phyloP scores from a whole-genome alignment of 2,329 filamentous ascomycete species.

The Fusarium temperatum region DNA sequence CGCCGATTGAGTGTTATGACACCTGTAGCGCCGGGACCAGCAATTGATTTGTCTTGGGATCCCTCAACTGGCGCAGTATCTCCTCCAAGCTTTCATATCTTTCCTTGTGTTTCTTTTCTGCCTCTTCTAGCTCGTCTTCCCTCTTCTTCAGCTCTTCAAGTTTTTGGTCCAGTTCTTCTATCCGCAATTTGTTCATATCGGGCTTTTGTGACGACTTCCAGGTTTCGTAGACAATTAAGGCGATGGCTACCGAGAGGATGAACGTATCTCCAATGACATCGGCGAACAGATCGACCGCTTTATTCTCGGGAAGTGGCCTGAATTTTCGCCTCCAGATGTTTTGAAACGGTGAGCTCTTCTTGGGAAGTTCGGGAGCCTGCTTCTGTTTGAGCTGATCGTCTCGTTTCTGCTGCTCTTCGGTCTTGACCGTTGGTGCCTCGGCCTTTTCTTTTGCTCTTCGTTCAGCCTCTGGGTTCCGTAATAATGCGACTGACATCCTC shows the following conservation, averaged over 20 bases:
- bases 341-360: slow-evolving; percentile 48
- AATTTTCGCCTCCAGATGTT: slow-evolving; percentile 72
- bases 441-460: slow-evolving; percentile 68
- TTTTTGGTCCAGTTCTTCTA: slow-evolving; percentile 59
- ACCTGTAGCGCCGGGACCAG: slow-evolving; percentile 54
- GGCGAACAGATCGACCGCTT: slow-evolving; percentile 73
- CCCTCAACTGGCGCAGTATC: slow-evolving; percentile 59
- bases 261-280: slow-evolving; percentile 72
- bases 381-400: slow-evolving; percentile 60
- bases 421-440: slow-evolving; percentile 71
- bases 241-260: slow-evolving; percentile 67
- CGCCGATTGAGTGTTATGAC: neutral
- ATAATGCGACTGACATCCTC: slow-evolving; percentile 67
- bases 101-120: slow-evolving; percentile 56
- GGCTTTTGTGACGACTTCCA: slow-evolving; percentile 68
- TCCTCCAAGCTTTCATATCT: slow-evolving; percentile 64
- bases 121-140: slow-evolving; percentile 59
- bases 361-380: slow-evolving; percentile 40
- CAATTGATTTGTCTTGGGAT: slow-evolving; percentile 66
- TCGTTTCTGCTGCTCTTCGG: slow-evolving; percentile 66
- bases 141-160: slow-evolving; percentile 60
- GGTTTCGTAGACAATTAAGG: slow-evolving; percentile 69
- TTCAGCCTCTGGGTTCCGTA: slow-evolving; percentile 67
- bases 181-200: slow-evolving; percentile 63
- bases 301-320: slow-evolving; percentile 68